phyloP scores from a whole-genome alignment of 257 asterid genomes.

The Gentiana macrophylla region DNA sequence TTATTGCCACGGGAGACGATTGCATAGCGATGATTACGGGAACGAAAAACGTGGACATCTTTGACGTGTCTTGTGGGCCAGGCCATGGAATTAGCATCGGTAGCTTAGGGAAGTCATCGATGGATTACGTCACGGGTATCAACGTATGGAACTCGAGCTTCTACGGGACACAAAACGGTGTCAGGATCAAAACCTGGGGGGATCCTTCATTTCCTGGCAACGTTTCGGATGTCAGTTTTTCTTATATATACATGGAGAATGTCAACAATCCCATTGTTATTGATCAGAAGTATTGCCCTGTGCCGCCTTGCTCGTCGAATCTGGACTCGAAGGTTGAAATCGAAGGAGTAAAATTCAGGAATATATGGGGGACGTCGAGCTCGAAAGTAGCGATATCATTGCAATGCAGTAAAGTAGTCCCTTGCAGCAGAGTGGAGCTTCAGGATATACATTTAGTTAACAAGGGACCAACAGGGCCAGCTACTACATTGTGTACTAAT shows the following conservation, averaged over 20 bases:
- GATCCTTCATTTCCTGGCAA: slow-evolving; percentile 22
- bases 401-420: slow-evolving; percentile 33
- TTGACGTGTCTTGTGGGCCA: slow-evolving; percentile 46
- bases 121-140: slow-evolving; percentile 27
- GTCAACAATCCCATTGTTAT: slow-evolving; percentile 53
- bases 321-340: slow-evolving; percentile 15
- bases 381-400: slow-evolving; percentile 35
- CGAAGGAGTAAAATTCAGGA: slow-evolving; percentile 43
- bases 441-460: slow-evolving; percentile 33
- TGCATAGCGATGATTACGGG: slow-evolving; percentile 63
- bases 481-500: slow-evolving; percentile 32
- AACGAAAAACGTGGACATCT: slow-evolving; percentile 29
- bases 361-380: slow-evolving; percentile 48
- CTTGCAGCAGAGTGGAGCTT: slow-evolving; percentile 45
- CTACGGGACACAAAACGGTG: slow-evolving; percentile 42
- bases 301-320: slow-evolving; percentile 16
- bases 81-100: slow-evolving; percentile 78
- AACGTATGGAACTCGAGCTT: slow-evolving; percentile 34
- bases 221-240: slow-evolving; percentile 33
- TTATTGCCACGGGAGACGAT: slow-evolving; percentile 61
- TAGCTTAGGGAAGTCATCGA: slow-evolving; percentile 34
- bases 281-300: slow-evolving; percentile 60
- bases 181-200: slow-evolving; percentile 68
- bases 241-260: slow-evolving; percentile 32
- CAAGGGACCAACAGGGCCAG: slow-evolving; percentile 25